Base-by-base conservation (phyloP, 495 filamentous ascomycete genomes). In the Hypoxylon fuscum region DNA sequence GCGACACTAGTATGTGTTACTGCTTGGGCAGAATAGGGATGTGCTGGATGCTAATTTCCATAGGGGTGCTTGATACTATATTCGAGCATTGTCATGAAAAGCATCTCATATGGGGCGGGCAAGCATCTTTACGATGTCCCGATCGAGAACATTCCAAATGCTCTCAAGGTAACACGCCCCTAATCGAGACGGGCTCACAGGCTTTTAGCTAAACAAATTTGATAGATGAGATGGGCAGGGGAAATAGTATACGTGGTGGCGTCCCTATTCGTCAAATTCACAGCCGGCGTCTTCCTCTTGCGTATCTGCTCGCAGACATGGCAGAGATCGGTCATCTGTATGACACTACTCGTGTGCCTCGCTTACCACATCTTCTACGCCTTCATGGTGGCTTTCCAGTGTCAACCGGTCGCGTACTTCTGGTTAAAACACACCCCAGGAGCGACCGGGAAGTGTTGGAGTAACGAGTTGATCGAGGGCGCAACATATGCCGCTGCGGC, bases 271-370 rank as follows among this genome's bases (percentile, higher is more conserved):
- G 48, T 77, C 2, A 80, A 80, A 44, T 66, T 73, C 14, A 67
- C 74, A 2, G 67, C 78, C 15, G 77, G 73, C 12, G 29, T 76
- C 41, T 78, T 79, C 60, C 73, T 79, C 20, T 62, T 78, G 3
- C 76, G 76, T 27, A 67, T 80, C 32, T 73, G 74, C 35, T 54
- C 69, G 5, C 49, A 50, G 25, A 14, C 14, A 3, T 72, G 70
- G 70, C 70, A 70, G 22, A 61, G 56, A 20, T 22, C 34, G 3
- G 49, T 69, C 27, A 73, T 77, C 42, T 74, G 55, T 66, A 68
- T 58, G 8, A 68, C 76, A 14, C 37, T 78, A 4, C 22, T 66
- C 3, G 66, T 76, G 42, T 56, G 64, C 17, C 56, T 66, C 7
- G 17, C 76, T 14, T 77, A 73, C 57, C 69, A 72, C 50, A 11